These are phyloP conservation scores for Agastache rugosa DNA, from an alignment of 257 asterid genomes.

Conservation along the genomic window DNA sequence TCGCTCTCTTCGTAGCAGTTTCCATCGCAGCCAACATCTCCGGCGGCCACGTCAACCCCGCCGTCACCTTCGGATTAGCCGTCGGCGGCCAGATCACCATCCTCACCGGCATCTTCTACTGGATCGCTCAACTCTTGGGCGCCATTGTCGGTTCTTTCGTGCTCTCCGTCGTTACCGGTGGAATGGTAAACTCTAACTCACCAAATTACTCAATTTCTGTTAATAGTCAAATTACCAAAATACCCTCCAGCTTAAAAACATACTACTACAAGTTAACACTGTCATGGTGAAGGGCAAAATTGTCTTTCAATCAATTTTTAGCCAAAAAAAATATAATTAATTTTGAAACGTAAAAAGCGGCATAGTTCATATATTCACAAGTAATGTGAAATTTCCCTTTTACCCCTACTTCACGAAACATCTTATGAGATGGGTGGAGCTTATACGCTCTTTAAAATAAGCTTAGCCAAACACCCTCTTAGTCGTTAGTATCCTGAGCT, in stretches of 20 bases:
- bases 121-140: slow-evolving; percentile 73
- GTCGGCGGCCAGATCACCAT: slow-evolving; percentile 76
- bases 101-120: slow-evolving; percentile 65
- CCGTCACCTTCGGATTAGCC: slow-evolving; percentile 75
- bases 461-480: too few species aligned
- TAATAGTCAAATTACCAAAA: too few species aligned
- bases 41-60: slow-evolving; percentile 84
- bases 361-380: background rate
- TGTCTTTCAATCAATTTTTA: too few species aligned
- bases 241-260: too few species aligned
- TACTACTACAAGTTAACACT: too few species aligned
- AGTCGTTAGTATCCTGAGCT: too few species aligned
- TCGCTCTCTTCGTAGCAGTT: slow-evolving; percentile 74
- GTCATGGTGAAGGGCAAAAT: too few species aligned
- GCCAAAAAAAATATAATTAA: too few species aligned
- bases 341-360: too few species aligned
- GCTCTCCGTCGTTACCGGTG: slow-evolving; percentile 68
- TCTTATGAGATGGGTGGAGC: too few species aligned
- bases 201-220: background rate
- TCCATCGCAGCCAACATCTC: slow-evolving; percentile 71
- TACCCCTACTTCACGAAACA: background rate
- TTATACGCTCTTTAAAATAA: too few species aligned
- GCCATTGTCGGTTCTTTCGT: slow-evolving; percentile 53
- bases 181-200: slow-evolving; percentile 44
- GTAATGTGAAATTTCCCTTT: background rate